Evolutionary conservation across 2,329 filamentous ascomycete genomes (phyloP).

Genomic region (Fusarium palustre): DNA sequence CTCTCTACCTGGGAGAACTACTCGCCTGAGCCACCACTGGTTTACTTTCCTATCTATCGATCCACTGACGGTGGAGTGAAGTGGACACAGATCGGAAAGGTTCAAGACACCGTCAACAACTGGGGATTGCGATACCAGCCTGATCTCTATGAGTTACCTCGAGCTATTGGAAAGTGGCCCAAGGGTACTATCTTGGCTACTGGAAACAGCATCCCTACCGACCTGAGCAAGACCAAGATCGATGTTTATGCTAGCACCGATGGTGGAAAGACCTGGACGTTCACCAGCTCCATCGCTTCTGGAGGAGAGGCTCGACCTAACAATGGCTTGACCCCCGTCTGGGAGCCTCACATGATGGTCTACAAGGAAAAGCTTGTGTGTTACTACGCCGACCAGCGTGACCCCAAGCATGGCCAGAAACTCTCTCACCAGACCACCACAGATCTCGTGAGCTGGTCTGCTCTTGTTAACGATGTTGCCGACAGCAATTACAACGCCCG

Average conservation of each 20-base stretch:
- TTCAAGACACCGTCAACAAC: constrained; percentile 72
- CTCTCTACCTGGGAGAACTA: constrained; percentile 69
- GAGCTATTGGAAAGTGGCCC: constrained; percentile 66
- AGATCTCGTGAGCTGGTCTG: constrained; percentile 70
- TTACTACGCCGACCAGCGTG: constrained; percentile 80
- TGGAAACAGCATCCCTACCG: constrained; percentile 68
- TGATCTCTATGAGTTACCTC: constrained; percentile 72
- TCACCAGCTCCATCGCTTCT: constrained; percentile 72
- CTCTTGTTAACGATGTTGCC: constrained; percentile 68
- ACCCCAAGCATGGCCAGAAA: constrained; percentile 72
- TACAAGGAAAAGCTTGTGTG: constrained; percentile 69
- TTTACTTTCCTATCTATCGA: constrained; percentile 66
- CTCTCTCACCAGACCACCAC: constrained; percentile 71
- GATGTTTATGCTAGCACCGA: constrained; percentile 74
- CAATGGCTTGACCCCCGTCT: constrained; percentile 76
- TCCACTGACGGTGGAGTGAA: constrained; percentile 66
- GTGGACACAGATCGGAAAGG: constrained; percentile 73
- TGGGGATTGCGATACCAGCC: constrained; percentile 79
- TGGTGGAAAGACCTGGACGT: constrained; percentile 72
- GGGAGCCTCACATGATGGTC: constrained; percentile 76
- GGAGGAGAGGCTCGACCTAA: constrained; percentile 72
- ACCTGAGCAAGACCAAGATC: constrained; percentile 74
- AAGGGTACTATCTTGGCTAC: constrained; percentile 73
- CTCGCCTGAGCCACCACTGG: constrained; percentile 65
- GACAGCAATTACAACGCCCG: constrained; percentile 70